A percentile compares a stretch with the other conserved stretches of the same genome.
Evolutionary conservation across 345 rosid species (phyloP).

Genomic region (Lepidium aucheri): DNA sequence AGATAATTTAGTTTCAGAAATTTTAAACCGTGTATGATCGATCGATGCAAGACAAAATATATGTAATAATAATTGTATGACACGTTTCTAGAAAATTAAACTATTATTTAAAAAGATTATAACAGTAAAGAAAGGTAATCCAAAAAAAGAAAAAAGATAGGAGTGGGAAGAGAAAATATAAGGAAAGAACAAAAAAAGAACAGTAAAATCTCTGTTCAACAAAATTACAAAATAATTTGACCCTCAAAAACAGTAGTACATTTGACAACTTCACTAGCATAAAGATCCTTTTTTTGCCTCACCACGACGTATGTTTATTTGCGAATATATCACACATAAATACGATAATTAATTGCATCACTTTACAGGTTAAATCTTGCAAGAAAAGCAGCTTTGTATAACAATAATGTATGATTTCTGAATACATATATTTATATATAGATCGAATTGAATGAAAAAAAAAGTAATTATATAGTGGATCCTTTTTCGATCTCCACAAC

Average conservation of each 20-base stretch:
- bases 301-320: neutral
- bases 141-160: no score
- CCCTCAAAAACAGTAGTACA: neutral
- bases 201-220: conserved; percentile 13
- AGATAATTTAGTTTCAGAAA: neutral
- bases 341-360: neutral
- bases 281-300: neutral
- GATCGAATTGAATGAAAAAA: conserved; percentile 20
- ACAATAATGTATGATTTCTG: conserved; percentile 8
- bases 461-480: conserved; percentile 26
- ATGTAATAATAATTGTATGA: neutral
- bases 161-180: neutral
- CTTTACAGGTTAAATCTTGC: conserved; percentile 17
- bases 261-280: neutral
- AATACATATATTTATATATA: neutral
- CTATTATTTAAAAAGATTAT: neutral
- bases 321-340: neutral
- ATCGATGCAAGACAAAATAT: neutral
- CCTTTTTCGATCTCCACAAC: conserved; percentile 28
- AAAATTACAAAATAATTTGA: conserved; percentile 18
- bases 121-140: neutral
- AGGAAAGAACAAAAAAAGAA: conserved; percentile 2
- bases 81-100: neutral
- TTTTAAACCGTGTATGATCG: neutral
- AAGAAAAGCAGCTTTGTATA: conserved; percentile 14